Evolutionary conservation across 352 stramenopile genomes (phyloP), one percentile per base, ranked within the genome.

Genomic region (Elongisporangium undulatum): DNA sequence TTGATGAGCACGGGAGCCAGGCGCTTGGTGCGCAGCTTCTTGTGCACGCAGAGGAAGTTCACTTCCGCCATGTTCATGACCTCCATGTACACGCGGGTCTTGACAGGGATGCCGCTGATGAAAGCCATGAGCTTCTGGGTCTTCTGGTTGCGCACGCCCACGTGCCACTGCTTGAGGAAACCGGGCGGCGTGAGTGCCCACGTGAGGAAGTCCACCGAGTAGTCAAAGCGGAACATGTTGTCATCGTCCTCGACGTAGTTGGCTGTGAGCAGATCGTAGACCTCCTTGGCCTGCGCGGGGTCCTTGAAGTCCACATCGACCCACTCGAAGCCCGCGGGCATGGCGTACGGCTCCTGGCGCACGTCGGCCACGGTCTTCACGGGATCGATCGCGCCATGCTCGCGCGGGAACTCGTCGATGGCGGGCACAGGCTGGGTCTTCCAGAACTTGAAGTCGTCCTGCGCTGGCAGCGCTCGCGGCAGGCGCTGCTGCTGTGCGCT

Each of bases 181-280:
- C 88, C 93, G 2, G 98, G 97, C 16, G 97, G 94, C 10, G 83
- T 98, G 16, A 99, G 71, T 3, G 96, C 96, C 89, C 89, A 97
- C 56, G 81, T 74, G 21, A 97, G 64, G 49, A 97, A 96, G 17
- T 83, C 73, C 0, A 85, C 64, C 22, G 80, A 91, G 68, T 97
- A 97, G 64, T 95, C 89, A 55, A 97, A 97, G 29, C 97, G 92
- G 84, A 99, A 99, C 67, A 98, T 97, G 63, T 79, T 85, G 74
- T 98, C 96, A 70, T 99, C 97, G 72, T 99, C 98, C 69, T 99
- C 97, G 10, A 99, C 97, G 68, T 99, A 99, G 75, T 99, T 99
- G 63, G 97, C 81, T 16, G 87, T 96, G 4, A 99, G 81, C 34
- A 99, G 71, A 8, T 94, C 91, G 72, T 99, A 99, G 13, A 99